These are phyloP conservation scores for Pyrus betulifolia DNA, from an alignment of 306 rosid species.

Conservation along the genomic window DNA sequence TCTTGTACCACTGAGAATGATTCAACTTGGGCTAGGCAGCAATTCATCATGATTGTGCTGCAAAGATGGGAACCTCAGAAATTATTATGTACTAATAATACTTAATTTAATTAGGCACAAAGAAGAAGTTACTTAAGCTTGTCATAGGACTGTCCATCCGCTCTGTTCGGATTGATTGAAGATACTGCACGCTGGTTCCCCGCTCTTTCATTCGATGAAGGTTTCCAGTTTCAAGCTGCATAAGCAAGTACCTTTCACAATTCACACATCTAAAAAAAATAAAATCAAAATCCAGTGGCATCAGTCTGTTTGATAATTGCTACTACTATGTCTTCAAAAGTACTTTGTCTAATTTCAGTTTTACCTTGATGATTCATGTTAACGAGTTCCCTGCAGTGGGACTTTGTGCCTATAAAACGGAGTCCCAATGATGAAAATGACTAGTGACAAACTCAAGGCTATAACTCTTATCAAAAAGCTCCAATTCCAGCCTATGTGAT, in stretches of 20 bases:
- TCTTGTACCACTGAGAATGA: conserved; percentile 42
- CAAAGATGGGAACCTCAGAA: conserved; percentile 24
- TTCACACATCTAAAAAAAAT: not conserved
- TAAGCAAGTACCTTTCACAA: conserved; percentile 19
- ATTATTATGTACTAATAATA: not conserved
- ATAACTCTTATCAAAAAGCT: conserved; percentile 13
- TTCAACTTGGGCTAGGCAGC: conserved; percentile 26
- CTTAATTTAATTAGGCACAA: not conserved
- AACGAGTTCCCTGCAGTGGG: conserved; percentile 30
- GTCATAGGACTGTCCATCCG: not conserved
- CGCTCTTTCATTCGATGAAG: not conserved
- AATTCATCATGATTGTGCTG: conserved; percentile 34
- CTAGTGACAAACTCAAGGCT: conserved; percentile 5
- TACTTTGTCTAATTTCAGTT: no score
- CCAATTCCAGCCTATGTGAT: conserved; percentile 25
- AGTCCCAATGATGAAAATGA: conserved; percentile 16
- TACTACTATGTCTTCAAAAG: no score
- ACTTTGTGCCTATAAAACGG: conserved; percentile 17
- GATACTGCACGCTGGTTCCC: not conserved
- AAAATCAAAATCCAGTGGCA: not conserved
- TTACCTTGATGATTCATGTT: conserved; percentile 24
- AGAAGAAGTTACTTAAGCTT: conserved; percentile 10
- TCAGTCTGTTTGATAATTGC: not conserved
- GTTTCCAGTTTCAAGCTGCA: conserved; percentile 6
- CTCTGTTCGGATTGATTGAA: not conserved